Evolutionary conservation across 75 land plant species (phyloP).

Genomic region (Cryptomeria japonica): DNA sequence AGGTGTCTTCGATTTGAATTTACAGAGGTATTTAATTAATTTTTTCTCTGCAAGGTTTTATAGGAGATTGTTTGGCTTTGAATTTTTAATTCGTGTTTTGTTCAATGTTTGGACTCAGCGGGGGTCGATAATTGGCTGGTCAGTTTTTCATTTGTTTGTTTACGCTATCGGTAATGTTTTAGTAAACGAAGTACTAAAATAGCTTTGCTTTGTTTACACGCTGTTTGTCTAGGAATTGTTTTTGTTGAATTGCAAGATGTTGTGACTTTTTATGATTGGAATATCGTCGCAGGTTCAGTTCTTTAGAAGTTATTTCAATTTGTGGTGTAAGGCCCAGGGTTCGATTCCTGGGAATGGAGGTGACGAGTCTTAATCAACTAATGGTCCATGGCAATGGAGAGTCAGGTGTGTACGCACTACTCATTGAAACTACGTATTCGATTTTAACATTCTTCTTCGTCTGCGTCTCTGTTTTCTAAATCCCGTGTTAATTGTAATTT

Average conservation of each 20-base stretch:
- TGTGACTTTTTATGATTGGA: neutral
- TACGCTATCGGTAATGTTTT: neutral
- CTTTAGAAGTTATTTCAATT: neutral
- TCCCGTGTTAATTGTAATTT: neutral
- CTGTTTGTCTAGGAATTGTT: neutral
- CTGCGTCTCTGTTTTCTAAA: neutral
- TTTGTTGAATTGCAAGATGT: neutral
- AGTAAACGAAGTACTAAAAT: neutral
- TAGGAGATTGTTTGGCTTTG: neutral
- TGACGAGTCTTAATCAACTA: neutral
- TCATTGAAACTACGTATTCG: neutral
- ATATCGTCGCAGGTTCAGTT: neutral
- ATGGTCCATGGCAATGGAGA: neutral
- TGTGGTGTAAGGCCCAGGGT: neutral
- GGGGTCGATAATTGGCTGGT: neutral
- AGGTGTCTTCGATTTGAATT: neutral
- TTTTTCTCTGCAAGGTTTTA: too few relatives aligned
- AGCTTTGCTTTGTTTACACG: neutral
- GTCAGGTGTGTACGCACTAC: neutral
- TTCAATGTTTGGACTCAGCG: neutral
- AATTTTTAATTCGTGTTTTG: neutral
- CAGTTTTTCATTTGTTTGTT: neutral
- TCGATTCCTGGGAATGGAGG: neutral
- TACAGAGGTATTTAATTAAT: too few relatives aligned
- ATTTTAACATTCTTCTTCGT: neutral